These are phyloP conservation scores for Serendipita sp. DNA, from an alignment of 768 basidiomycete genomes.

Conservation along the genomic window DNA sequence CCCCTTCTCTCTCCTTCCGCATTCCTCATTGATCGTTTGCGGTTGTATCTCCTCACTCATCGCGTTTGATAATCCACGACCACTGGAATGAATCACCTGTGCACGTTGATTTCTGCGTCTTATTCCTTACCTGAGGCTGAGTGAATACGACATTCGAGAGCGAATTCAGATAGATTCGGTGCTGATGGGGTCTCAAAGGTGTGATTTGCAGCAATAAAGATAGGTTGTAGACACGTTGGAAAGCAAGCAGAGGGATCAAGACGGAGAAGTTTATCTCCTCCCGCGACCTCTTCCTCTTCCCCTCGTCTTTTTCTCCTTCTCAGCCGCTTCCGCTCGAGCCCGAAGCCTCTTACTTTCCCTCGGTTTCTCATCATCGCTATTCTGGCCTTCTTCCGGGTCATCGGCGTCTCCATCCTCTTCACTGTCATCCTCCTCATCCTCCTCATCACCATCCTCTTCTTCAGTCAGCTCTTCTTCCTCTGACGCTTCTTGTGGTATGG, in stretches of 20 bases:
- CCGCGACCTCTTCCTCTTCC: background rate
- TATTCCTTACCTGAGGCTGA: too few relatives aligned
- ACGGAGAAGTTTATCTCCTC: background rate
- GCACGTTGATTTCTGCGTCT: too few relatives aligned
- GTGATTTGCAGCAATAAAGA: too few relatives aligned
- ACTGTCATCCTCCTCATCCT: conserved; percentile 24
- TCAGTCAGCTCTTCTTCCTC: background rate
- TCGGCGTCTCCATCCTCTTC: conserved; percentile 17
- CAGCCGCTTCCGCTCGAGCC: background rate
- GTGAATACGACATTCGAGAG: too few relatives aligned
- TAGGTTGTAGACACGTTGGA: background rate
- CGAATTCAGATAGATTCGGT: too few relatives aligned
- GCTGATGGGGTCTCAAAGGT: too few relatives aligned
- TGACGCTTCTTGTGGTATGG: background rate
- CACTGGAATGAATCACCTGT: too few relatives aligned
- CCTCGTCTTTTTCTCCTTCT: background rate
- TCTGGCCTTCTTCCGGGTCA: conserved; percentile 13
- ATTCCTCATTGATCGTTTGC: too few relatives aligned
- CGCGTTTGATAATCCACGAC: too few relatives aligned
- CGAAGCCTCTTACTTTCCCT: background rate
- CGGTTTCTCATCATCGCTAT: background rate
- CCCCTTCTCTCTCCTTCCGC: background rate
- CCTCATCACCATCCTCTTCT: conserved; percentile 9
- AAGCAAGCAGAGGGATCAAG: background rate
- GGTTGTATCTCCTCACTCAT: too few relatives aligned